Evolutionary conservation across 163 green algal genomes (phyloP), one percentile per base, ranked within the genome.

Genomic region (Chlorella variabilis): DNA sequence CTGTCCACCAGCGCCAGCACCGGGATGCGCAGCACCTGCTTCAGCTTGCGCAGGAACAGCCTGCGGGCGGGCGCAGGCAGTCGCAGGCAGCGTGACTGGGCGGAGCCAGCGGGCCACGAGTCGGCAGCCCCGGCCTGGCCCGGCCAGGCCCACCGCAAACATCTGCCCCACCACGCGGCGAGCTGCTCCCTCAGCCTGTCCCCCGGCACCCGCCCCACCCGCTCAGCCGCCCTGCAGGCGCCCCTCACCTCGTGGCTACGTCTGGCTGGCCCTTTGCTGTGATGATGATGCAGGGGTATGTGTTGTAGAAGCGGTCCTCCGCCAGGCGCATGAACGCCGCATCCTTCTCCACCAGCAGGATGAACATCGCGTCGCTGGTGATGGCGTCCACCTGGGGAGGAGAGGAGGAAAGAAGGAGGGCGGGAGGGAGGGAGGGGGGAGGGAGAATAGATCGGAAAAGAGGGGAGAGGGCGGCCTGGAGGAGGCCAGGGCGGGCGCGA

Each of bases 311-410:
- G 4, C 95, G 79, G 71, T 94, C 91, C 75, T 93, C 91, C 20
- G 91, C 95, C 58, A 99, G 92, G 1, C 96, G 93, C 96, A 98
- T 98, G 91, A 99, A 99, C 9, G 96, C 96, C 3, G 96, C 96
- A 78, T 99, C 96, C 91, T 99, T 99, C 90, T 99, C 96, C 63
- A 99, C 96, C 83, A 99, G 87, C 87, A 99, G 87, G 73, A 99
- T 97, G 87, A 99, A 98, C 75, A 93, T 83, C 0, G 96, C 96
- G 75, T 98, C 93, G 34, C 80, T 93, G 29, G 77, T 27, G n/a
- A 99, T 91, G 67, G 93, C 86, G 3, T 87, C 84, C 29, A 98
- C 94, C 93, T 96, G 90, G 15, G 67, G 48, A 11, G n/a, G 36
- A 7, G 34, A 54, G 45, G 45, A 23, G 45, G 45, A 54, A 11